These are phyloP conservation scores for Keithomyces neogunnii DNA, from an alignment of 2,329 filamentous ascomycete genomes.

Conservation along the genomic window DNA sequence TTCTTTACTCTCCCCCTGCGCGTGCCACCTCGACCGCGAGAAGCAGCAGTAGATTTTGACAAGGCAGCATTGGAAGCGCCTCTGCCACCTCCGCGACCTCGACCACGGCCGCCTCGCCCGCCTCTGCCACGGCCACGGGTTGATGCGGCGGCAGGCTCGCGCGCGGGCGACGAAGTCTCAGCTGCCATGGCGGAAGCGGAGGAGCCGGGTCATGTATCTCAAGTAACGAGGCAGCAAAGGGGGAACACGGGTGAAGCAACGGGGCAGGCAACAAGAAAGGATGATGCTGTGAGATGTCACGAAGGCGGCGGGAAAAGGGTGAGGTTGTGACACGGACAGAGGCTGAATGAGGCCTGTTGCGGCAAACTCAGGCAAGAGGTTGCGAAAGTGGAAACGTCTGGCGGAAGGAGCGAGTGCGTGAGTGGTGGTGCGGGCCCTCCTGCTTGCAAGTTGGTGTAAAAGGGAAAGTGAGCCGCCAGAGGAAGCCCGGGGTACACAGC, in stretches of 20 bases:
- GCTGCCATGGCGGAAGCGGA: conserved; percentile 23
- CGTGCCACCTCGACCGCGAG: conserved; percentile 28
- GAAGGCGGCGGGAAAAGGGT: not conserved
- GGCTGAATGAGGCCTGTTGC: not conserved
- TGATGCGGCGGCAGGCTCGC: conserved; percentile 20
- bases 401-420: no score
- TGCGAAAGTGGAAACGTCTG: no score
- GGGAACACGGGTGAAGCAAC: not conserved
- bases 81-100: conserved; percentile 18
- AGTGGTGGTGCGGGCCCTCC: no score
- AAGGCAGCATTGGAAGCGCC: conserved; percentile 21
- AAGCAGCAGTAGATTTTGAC: conserved; percentile 24
- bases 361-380: no score
- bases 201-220: conserved; percentile 23
- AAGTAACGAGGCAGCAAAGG: not conserved
- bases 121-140: conserved; percentile 27
- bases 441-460: not conserved
- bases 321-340: not conserved
- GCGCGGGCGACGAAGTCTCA: conserved; percentile 28
- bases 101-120: conserved; percentile 9
- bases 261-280: not conserved
- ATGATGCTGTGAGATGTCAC: not conserved
- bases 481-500: not conserved
- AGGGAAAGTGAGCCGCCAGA: not conserved
- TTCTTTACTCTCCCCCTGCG: conserved; percentile 47